Evolutionary conservation across 495 filamentous ascomycete species (phyloP).

Genomic region (Daldinia concentrica): DNA sequence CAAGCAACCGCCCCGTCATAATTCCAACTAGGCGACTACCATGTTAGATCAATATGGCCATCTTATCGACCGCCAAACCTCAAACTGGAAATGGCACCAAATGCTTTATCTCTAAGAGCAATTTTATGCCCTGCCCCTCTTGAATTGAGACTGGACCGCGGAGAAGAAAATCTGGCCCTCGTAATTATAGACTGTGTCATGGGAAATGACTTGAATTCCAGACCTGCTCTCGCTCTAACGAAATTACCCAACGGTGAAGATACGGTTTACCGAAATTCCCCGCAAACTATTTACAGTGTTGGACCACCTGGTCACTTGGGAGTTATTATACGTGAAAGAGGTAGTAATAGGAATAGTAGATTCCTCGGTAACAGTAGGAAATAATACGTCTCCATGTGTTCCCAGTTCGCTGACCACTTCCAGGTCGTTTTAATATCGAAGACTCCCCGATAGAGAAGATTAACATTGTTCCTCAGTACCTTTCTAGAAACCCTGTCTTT

Average conservation of each 20-base stretch:
- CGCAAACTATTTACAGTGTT: neutral
- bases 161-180: neutral
- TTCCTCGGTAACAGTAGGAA: too few relatives aligned
- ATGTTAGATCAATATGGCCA: neutral
- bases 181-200: constrained; percentile 5
- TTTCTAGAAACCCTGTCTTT: neutral
- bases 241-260: neutral
- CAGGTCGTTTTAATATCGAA: too few relatives aligned
- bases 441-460: too few relatives aligned
- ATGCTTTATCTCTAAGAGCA: neutral
- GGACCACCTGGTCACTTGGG: neutral
- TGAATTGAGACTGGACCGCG: neutral
- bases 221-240: neutral
- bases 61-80: neutral
- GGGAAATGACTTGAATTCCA: constrained; percentile 3
- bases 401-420: too few relatives aligned
- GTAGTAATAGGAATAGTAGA: too few relatives aligned
- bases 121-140: neutral
- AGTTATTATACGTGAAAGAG: neutral
- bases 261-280: neutral
- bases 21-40: neutral
- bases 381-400: too few relatives aligned
- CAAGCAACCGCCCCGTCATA: neutral
- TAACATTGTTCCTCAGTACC: neutral
- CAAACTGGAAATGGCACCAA: neutral